Evolutionary conservation across 306 rosid genomes (phyloP), one percentile per base, ranked within the genome.

Genomic region (Gastrolobium villosum): DNA sequence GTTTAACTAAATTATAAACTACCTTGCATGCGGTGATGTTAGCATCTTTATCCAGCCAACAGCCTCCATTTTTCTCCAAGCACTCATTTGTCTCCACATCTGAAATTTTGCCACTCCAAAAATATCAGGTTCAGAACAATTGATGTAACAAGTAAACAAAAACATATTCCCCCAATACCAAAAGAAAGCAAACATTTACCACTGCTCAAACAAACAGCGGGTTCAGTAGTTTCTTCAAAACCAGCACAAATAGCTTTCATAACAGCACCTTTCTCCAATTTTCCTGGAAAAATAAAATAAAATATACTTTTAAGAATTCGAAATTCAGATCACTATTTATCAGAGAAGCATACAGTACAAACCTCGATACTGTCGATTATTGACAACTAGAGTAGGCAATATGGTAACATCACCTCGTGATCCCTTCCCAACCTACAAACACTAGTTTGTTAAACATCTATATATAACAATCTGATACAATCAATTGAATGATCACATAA

Each of bases 81-180:
- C 99, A 95, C 71, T 95, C 99, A 65, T 95, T 95, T 65, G 99
- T 95, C 93, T 95, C 98, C 54, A 95, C 97, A 72, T 95, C 99
- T 95, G 81, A 64, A 70, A 73, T 39, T 63, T 49, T 67, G 43
- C 69, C 56, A 63, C 44, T 61, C 45, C 65, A 46, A 44, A 71
- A 20, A 2, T 53, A 6, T 68, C 53, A 59, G 70, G 61, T 82
- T 49, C 20, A 75, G 65, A 72, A 77, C 36, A 20, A 20, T 20
- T 20, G 26, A 20, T 1, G 26, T 56, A 70, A 82, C 6, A 69
- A 78, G 36, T 39, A 41, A 68, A 55, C 37, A 26, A 14, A 26
- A 70, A 6, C 30, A 37, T 34, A 69, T 70, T 30, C 36, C 41
- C 50, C 48, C 49, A 11, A 57, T 52, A n/a, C n/a, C n/a, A n/a